Conservation (phyloP, 768 basidiomycete species). For the Tricholoma bakamatsutake region DNA sequence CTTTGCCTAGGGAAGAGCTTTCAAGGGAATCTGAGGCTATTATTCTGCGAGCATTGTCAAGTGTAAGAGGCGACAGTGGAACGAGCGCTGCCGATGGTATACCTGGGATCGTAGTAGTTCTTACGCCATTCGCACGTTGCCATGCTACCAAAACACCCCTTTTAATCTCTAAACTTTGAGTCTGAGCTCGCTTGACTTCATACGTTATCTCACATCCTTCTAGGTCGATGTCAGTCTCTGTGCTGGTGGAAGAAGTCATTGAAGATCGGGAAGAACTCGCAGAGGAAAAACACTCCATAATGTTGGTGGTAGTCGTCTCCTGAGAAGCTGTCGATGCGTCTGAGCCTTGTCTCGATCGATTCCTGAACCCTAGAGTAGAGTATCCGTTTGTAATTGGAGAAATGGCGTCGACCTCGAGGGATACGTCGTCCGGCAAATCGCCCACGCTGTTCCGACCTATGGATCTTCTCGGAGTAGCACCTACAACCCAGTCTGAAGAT, state of each 20-base stretch:
- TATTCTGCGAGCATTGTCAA: not conserved
- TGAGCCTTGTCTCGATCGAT: slow-evolving; percentile 22
- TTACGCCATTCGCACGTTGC: slow-evolving; percentile 3
- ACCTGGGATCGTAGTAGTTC: not conserved
- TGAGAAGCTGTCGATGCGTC: slow-evolving; percentile 27
- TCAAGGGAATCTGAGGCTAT: not conserved
- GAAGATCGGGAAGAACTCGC: slow-evolving; percentile 14
- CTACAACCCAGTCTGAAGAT: slow-evolving; percentile 1
- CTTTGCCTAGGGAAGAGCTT: not conserved
- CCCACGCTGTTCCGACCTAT: slow-evolving; percentile 16
- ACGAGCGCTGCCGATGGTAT: slow-evolving; percentile 5
- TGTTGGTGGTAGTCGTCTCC: slow-evolving; percentile 17
- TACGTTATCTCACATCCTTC: slow-evolving; percentile 23
- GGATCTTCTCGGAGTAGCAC: slow-evolving; percentile 12
- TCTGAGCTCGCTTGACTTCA: slow-evolving; percentile 41
- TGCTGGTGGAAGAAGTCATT: slow-evolving; percentile 15
- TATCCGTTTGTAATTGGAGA: not conserved
- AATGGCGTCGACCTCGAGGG: not conserved
- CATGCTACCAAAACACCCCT: slow-evolving; percentile 38
- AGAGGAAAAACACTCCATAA: slow-evolving; percentile 14
- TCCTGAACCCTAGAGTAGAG: not conserved
- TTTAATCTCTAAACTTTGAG: slow-evolving; percentile 46
- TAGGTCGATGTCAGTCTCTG: slow-evolving; percentile 19
- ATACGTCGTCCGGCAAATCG: slow-evolving; percentile 3
- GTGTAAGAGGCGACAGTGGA: slow-evolving; percentile 9